Percentiles rank a stretch among this genome's conserved stretches.
Evolutionary conservation across 306 rosid species (phyloP).

Genomic region (Betula pendula): DNA sequence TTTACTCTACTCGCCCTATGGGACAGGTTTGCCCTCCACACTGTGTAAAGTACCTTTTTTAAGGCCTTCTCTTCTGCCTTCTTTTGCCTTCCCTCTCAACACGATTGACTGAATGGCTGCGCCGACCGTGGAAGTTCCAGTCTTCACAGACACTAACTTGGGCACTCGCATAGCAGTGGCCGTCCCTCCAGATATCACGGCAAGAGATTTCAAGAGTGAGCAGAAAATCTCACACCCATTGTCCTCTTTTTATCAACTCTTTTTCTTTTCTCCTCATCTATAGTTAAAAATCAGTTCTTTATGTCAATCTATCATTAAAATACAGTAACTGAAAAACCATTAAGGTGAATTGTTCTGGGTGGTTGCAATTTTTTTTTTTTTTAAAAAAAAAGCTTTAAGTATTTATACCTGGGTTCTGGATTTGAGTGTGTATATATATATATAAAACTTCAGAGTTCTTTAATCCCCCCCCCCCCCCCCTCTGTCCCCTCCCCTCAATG

Average conservation of each 20-base stretch:
- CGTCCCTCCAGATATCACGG: conserved; percentile 50
- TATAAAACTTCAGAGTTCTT: not conserved
- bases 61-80: not conserved
- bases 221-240: not conserved
- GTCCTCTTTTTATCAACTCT: too few species aligned
- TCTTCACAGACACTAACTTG: conserved; percentile 66
- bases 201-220: conserved; percentile 68
- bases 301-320: not conserved
- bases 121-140: conserved; percentile 39
- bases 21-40: not conserved
- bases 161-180: conserved; percentile 68
- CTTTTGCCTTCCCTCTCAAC: not conserved
- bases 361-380: not conserved
- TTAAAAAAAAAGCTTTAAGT: too few species aligned
- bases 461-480: not conserved
- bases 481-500: too few species aligned
- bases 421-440: too few species aligned
- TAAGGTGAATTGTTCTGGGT: not conserved
- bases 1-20: too few species aligned
- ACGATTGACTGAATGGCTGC: conserved; percentile 14
- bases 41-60: not conserved
- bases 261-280: not conserved
- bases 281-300: not conserved
- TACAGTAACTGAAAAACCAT: not conserved
- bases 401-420: too few species aligned